These are phyloP conservation scores for Suhomyces terraborum DNA, from an alignment of 1,139 yeast genomes.

Conservation along the genomic window DNA sequence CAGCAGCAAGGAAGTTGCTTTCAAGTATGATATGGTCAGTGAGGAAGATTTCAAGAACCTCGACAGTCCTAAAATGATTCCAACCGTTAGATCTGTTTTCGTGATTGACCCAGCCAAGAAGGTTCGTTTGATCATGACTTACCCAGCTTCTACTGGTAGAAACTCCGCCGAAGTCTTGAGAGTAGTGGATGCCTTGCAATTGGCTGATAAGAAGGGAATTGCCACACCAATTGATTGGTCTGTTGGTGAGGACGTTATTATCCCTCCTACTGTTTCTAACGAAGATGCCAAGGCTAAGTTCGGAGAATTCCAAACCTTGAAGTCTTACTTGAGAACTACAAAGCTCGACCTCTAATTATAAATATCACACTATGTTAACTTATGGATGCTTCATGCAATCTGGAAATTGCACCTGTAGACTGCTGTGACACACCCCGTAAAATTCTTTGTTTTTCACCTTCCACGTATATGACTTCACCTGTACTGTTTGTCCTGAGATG, in stretches of 20 bases:
- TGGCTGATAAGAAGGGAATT: slow-evolving; percentile 68
- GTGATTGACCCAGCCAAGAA: slow-evolving; percentile 79
- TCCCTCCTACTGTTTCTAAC: slow-evolving; percentile 70
- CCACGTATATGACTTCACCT: slow-evolving; percentile 26
- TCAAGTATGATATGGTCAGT: slow-evolving; percentile 68
- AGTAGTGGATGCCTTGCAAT: slow-evolving; percentile 77
- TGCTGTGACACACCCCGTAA: slow-evolving; percentile 10
- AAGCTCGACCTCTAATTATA: not conserved
- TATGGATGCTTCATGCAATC: slow-evolving; percentile 4
- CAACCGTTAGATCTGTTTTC: slow-evolving; percentile 81
- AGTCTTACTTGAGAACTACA: slow-evolving; percentile 61
- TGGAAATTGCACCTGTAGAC: slow-evolving; percentile 9
- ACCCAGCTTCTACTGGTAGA: slow-evolving; percentile 87
- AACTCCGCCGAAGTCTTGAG: slow-evolving; percentile 86
- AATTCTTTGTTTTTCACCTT: slow-evolving; percentile 14
- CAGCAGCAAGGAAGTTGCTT: slow-evolving; percentile 67
- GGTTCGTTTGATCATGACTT: slow-evolving; percentile 69
- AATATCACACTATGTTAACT: not conserved
- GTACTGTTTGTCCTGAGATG: slow-evolving; percentile 30
- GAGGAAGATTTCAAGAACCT: slow-evolving; percentile 23
- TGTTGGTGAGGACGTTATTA: slow-evolving; percentile 83
- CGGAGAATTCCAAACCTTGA: slow-evolving; percentile 75
- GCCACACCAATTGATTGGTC: slow-evolving; percentile 89
- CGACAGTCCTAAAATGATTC: slow-evolving; percentile 17
- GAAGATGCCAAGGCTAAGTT: slow-evolving; percentile 72